A percentile compares a stretch with the other conserved stretches of the same genome.
Conservation (phyloP, 257 asterid genomes). For the Solanum clarkiae region DNA sequence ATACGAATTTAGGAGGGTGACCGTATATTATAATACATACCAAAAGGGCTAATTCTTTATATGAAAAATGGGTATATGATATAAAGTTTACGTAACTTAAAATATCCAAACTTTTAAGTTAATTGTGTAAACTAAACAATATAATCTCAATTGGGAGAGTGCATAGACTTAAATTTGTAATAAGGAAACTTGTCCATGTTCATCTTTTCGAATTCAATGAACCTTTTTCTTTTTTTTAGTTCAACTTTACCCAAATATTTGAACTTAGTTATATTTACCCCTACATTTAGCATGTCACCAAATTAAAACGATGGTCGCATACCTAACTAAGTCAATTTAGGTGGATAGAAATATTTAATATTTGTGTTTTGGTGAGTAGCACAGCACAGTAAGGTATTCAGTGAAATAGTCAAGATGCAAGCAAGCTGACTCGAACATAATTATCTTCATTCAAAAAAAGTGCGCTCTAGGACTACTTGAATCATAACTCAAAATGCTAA, state of each 20-base stretch:
- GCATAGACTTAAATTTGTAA: neutral
- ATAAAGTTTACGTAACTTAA: neutral
- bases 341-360: no score
- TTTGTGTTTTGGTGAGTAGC: no score
- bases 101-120: neutral
- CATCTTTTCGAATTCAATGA: neutral
- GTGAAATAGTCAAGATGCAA: neutral
- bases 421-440: accelerated
- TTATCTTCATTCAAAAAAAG: neutral
- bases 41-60: neutral
- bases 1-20: neutral
- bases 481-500: neutral
- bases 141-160: neutral
- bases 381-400: neutral
- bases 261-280: neutral
- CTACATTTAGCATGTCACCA: neutral
- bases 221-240: neutral
- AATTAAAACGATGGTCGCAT: neutral
- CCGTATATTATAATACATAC: neutral
- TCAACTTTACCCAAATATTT: neutral
- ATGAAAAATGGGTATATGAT: neutral
- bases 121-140: neutral
- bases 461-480: neutral
- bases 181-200: neutral
- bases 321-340: neutral